Percentiles rank a stretch among this genome's conserved stretches.
phyloP scores from a whole-genome alignment of 768 basidiomycete genomes.

The Leucocoprinus sp. region DNA sequence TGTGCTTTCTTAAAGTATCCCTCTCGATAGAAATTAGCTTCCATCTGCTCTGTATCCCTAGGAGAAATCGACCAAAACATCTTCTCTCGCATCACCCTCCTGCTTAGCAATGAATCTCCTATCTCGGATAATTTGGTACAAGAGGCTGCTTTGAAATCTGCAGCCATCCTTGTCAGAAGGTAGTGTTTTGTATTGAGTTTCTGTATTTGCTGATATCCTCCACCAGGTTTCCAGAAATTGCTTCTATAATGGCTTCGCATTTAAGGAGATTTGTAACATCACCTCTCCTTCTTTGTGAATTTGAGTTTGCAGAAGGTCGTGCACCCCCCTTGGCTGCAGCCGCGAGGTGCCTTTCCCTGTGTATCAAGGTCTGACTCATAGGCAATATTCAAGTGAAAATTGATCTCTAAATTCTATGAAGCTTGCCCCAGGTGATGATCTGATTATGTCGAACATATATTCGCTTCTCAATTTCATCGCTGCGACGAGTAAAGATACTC shows the following conservation, averaged over 20 bases:
- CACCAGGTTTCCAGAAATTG: slow-evolving; percentile 72
- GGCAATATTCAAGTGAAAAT: not conserved
- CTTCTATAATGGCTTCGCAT: slow-evolving; percentile 63
- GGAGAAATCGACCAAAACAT: slow-evolving; percentile 62
- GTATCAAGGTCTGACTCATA: slow-evolving; percentile 57
- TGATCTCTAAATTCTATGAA: slow-evolving; percentile 20
- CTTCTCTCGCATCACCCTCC: slow-evolving; percentile 56
- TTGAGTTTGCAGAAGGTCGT: slow-evolving; percentile 68
- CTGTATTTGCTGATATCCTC: not conserved
- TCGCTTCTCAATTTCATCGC: slow-evolving; percentile 91
- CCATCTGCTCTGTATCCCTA: slow-evolving; percentile 69
- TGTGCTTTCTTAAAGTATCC: not conserved
- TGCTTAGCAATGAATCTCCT: slow-evolving; percentile 77
- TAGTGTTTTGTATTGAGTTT: slow-evolving; percentile 20
- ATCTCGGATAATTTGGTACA: slow-evolving; percentile 79
- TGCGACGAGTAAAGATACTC: slow-evolving; percentile 70
- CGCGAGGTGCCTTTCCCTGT: slow-evolving; percentile 83
- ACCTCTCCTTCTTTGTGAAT: slow-evolving; percentile 82
- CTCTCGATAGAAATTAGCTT: slow-evolving; percentile 65
- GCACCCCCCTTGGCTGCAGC: slow-evolving; percentile 77
- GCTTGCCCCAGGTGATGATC: slow-evolving; percentile 81
- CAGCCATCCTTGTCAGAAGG: slow-evolving; percentile 81
- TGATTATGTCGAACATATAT: slow-evolving; percentile 93
- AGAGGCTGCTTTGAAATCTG: slow-evolving; percentile 83
- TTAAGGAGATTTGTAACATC: slow-evolving; percentile 85